Conservation (phyloP, 306 rosid species). For the Prunus dulcis region DNA sequence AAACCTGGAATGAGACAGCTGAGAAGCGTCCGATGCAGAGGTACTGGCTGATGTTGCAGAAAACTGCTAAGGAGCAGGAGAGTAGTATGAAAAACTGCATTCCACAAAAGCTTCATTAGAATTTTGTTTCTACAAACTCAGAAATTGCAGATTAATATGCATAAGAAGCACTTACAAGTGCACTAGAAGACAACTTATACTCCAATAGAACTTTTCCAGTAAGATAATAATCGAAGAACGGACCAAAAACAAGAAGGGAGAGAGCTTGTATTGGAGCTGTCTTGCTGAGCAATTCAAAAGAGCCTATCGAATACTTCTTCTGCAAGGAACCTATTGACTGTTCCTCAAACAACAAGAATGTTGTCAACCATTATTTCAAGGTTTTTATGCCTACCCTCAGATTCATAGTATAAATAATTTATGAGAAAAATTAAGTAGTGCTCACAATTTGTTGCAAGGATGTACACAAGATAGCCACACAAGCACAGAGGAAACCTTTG, state of each 20-base stretch:
- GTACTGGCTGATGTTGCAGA: slow-evolving; percentile 63
- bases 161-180: slow-evolving; percentile 32
- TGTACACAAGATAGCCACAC: slow-evolving; percentile 42
- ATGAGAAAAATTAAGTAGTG: neutral
- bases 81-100: slow-evolving; percentile 46
- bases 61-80: slow-evolving; percentile 55
- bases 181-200: slow-evolving; percentile 32
- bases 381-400: neutral
- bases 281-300: slow-evolving; percentile 57
- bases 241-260: slow-evolving; percentile 49
- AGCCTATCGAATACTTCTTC: slow-evolving; percentile 55
- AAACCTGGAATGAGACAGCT: slow-evolving; percentile 49
- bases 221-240: slow-evolving; percentile 46
- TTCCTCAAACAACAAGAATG: slow-evolving; percentile 1
- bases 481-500: slow-evolving; percentile 53
- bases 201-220: slow-evolving; percentile 35
- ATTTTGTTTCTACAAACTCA: neutral
- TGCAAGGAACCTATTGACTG: slow-evolving; percentile 59
- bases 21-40: slow-evolving; percentile 64
- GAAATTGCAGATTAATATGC: neutral
- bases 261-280: slow-evolving; percentile 61
- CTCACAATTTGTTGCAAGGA: slow-evolving; percentile 60
- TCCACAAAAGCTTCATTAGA: neutral
- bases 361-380: neutral
- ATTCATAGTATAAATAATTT: neutral